Percentiles rank a stretch among this genome's conserved stretches.
phyloP scores from a whole-genome alignment of 1,139 yeast species.

The Saccharomycopsis phalli region DNA sequence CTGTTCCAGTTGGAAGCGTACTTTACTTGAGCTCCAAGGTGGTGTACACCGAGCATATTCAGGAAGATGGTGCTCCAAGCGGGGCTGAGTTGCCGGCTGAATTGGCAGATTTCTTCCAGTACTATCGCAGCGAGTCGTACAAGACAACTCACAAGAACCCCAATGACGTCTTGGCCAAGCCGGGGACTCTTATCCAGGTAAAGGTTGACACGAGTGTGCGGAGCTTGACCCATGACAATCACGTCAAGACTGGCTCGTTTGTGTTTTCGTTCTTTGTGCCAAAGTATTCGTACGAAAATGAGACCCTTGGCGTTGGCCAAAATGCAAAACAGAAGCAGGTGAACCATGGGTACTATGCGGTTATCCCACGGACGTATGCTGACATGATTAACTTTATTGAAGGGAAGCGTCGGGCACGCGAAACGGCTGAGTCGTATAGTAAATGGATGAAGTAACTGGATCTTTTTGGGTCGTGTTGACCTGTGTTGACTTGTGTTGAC shows the following conservation, averaged over 20 bases:
- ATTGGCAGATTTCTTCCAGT: constrained; percentile 21
- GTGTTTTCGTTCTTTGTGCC: constrained; percentile 85
- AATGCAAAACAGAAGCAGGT: constrained; percentile 17
- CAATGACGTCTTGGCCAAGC: constrained; percentile 54
- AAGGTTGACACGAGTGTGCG: constrained; percentile 78
- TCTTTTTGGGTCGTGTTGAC: too few relatives aligned
- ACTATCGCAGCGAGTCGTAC: constrained; percentile 48
- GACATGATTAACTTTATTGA: constrained; percentile 90
- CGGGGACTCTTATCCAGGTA: constrained; percentile 87
- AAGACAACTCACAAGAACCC: constrained; percentile 45
- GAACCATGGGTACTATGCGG: constrained; percentile 44
- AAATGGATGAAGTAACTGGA: too few relatives aligned
- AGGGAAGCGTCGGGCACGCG: constrained; percentile 83
- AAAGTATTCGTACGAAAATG: constrained; percentile 34
- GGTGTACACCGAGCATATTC: constrained; percentile 73
- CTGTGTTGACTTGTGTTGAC: too few relatives aligned
- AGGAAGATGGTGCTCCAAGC: constrained; percentile 24
- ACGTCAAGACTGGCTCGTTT: constrained; percentile 75
- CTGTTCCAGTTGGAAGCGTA: constrained; percentile 92
- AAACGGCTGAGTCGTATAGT: constrained; percentile 69
- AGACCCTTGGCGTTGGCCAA: constrained; percentile 29
- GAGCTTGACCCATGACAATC: constrained; percentile 49
- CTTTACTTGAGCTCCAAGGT: constrained; percentile 73
- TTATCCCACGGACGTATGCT: constrained; percentile 77
- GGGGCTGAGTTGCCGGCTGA: constrained; percentile 23